Evolutionary conservation across 768 basidiomycete species (phyloP).

Genomic region (Rhodotorula babjevae): DNA sequence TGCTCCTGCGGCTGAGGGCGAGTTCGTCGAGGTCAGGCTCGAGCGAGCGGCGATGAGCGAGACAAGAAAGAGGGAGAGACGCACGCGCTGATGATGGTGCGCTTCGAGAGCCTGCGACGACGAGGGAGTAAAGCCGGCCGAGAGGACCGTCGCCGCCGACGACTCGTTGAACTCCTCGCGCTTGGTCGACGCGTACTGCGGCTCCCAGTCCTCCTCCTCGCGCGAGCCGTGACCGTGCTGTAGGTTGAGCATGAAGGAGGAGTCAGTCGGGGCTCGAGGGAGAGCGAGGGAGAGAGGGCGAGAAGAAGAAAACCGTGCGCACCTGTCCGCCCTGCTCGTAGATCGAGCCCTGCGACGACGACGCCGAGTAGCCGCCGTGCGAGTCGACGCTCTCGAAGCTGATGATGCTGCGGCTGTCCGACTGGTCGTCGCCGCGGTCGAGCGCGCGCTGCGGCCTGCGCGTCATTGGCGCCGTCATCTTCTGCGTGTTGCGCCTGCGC

Average conservation of each 20-base stretch:
- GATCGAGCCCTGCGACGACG: not conserved
- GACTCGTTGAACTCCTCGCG: not conserved
- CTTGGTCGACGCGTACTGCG: too few species aligned
- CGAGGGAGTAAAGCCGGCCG: too few species aligned
- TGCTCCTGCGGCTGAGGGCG: not conserved
- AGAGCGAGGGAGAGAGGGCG: too few species aligned
- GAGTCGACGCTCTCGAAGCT: constrained; percentile 11
- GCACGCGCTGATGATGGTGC: not conserved
- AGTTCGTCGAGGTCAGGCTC: too few species aligned
- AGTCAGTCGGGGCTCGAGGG: too few species aligned
- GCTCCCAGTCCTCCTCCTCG: not conserved
- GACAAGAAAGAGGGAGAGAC: not conserved
- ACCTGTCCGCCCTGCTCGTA: not conserved
- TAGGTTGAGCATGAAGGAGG: too few species aligned
- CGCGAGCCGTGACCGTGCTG: too few species aligned
- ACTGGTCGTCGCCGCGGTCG: not conserved
- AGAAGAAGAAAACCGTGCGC: not conserved
- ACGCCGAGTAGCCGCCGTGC: not conserved
- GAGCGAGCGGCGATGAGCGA: too few species aligned
- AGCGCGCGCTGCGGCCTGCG: not conserved
- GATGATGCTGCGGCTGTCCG: constrained; percentile 1
- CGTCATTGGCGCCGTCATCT: not conserved
- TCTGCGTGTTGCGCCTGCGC: too few species aligned
- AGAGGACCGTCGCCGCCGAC: not conserved
- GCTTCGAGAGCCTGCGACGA: not conserved